These are phyloP conservation scores for Cercospora citrullina DNA, from an alignment of 2,329 filamentous ascomycete species.

Conservation along the genomic window DNA sequence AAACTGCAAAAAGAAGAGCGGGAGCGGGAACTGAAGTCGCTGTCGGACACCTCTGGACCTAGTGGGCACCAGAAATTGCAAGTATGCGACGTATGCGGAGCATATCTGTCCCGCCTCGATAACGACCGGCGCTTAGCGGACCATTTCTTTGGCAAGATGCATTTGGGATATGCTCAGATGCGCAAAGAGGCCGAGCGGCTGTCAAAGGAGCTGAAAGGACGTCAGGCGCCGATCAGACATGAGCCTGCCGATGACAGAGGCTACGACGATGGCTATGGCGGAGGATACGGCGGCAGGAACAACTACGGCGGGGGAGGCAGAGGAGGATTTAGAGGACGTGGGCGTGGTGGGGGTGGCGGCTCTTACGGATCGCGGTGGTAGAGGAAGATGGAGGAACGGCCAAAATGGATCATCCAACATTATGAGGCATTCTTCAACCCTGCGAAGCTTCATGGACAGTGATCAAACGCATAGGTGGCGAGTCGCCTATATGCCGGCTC, in stretches of 20 bases:
- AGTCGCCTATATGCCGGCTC: neutral
- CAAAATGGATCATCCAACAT: neutral
- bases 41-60: conserved; percentile 89
- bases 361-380: conserved; percentile 9
- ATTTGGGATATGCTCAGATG: conserved; percentile 97
- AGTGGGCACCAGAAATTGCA: conserved; percentile 96
- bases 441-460: neutral
- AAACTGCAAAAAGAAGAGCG: conserved; percentile 78
- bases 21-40: conserved; percentile 83
- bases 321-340: conserved; percentile 24
- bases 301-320: conserved; percentile 36
- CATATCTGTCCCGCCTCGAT: conserved; percentile 86
- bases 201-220: conserved; percentile 78
- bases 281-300: conserved; percentile 42
- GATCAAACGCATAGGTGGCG: neutral
- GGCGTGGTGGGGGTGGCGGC: conserved; percentile 30
- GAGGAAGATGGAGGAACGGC: neutral
- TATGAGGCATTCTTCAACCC: neutral
- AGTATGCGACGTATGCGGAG: conserved; percentile 97
- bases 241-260: conserved; percentile 44
- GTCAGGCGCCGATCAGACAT: conserved; percentile 61
- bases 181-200: conserved; percentile 87
- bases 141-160: conserved; percentile 99
- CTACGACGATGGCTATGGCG: conserved; percentile 48
- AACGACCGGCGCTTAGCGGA: conserved; percentile 93